Evolutionary conservation across 208 protist species (phyloP).

Genomic region (Acanthamoeba castellanii): DNA sequence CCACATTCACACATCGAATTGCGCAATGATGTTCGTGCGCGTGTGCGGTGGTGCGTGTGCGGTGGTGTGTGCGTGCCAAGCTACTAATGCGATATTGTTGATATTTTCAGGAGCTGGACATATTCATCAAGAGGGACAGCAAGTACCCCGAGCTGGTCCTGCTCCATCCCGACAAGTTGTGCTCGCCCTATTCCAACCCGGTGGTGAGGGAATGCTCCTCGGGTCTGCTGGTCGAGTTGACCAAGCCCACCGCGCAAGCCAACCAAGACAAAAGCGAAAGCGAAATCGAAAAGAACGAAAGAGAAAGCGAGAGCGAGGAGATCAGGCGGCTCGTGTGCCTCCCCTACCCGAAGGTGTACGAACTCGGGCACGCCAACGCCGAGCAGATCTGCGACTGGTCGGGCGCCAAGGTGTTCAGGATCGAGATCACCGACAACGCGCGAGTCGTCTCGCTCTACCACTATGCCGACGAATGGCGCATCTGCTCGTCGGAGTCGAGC

Average conservation of each 20-base stretch:
- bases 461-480: background rate
- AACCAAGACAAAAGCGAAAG: background rate
- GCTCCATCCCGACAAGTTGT: slow-evolving; percentile 2
- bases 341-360: slow-evolving; percentile 28
- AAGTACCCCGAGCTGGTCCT: slow-evolving; percentile 1
- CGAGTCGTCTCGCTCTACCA: background rate
- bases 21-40: background rate
- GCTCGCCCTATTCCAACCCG: background rate
- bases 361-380: background rate
- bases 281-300: background rate
- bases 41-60: background rate
- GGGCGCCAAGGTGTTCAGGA: background rate
- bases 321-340: background rate
- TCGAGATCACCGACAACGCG: slow-evolving; percentile 29
- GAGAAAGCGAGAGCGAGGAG: background rate
- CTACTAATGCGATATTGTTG: too few species aligned
- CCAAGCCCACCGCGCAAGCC: background rate
- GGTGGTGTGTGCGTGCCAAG: too few species aligned
- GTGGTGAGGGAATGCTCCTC: slow-evolving; percentile 38
- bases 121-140: background rate
- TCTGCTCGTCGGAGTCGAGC: slow-evolving; percentile 21
- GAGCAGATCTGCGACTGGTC: slow-evolving; percentile 19
- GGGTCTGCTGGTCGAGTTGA: slow-evolving; percentile 17
- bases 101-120: slow-evolving; percentile 60
- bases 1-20: background rate